Percentiles rank a stretch among this genome's conserved stretches.
These are phyloP conservation scores for Lichina pygmaea DNA, from an alignment of 495 filamentous ascomycete species.

Conservation along the genomic window DNA sequence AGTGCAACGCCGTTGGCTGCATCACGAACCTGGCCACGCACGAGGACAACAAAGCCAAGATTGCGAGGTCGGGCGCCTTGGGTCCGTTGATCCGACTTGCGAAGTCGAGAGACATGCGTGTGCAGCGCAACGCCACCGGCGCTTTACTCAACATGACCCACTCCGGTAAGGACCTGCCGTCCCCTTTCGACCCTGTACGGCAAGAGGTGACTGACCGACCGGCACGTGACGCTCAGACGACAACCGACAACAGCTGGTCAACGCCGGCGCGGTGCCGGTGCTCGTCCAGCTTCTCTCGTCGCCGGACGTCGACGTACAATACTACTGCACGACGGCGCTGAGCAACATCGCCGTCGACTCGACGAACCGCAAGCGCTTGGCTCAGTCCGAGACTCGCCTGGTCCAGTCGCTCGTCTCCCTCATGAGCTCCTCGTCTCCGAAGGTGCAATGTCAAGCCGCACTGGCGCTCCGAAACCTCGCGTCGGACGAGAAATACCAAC, in stretches of 20 bases:
- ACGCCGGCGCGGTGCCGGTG: conserved; percentile 86
- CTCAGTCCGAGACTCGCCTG: conserved; percentile 64
- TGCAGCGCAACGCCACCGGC: conserved; percentile 91
- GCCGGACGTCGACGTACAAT: conserved; percentile 86
- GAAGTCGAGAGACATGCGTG: conserved; percentile 95
- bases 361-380: conserved; percentile 67
- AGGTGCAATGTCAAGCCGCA: conserved; percentile 94
- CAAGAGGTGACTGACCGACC: conserved; percentile 8
- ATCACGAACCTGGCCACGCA: conserved; percentile 96
- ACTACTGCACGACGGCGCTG: conserved; percentile 94
- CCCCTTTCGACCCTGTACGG: neutral
- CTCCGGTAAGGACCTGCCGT: conserved; percentile 36
- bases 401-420: conserved; percentile 83
- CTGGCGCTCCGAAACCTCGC: conserved; percentile 83
- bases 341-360: conserved; percentile 96
- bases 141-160: conserved; percentile 97
- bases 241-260: conserved; percentile 88
- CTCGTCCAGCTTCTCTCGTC: conserved; percentile 83
- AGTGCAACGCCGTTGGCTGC: conserved; percentile 96
- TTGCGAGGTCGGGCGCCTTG: conserved; percentile 80
- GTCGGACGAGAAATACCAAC: conserved; percentile 94
- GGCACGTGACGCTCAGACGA: conserved; percentile 34
- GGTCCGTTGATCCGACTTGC: conserved; percentile 73
- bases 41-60: conserved; percentile 97
- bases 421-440: conserved; percentile 91